Evolutionary conservation across 345 rosid species (phyloP).

Genomic region (Citrus unshiu): DNA sequence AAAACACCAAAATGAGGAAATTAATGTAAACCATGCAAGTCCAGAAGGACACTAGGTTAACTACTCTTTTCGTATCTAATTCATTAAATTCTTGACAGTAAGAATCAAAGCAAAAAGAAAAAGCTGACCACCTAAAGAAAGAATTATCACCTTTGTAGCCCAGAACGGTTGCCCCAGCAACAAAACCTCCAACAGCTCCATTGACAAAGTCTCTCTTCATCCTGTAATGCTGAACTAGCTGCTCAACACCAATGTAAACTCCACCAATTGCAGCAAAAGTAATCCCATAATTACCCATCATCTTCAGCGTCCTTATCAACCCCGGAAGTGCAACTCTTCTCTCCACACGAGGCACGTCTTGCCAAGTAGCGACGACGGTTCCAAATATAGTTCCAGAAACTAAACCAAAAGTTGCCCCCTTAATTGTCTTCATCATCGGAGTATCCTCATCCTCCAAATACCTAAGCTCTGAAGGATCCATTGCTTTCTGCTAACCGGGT

Average conservation of each 20-base stretch:
- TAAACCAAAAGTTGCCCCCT: conserved; percentile 80
- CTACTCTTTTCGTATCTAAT: neutral
- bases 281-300: conserved; percentile 92
- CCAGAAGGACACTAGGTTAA: neutral
- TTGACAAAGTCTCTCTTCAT: conserved; percentile 80
- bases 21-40: neutral
- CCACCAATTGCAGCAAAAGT: conserved; percentile 99
- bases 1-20: neutral
- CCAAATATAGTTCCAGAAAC: conserved; percentile 88
- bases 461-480: conserved; percentile 85
- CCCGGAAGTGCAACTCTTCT: conserved; percentile 93
- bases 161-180: conserved; percentile 81
- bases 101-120: neutral
- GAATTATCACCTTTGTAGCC: conserved; percentile 73
- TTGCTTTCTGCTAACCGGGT: conserved; percentile 27
- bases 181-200: conserved; percentile 97
- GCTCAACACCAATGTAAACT: conserved; percentile 96
- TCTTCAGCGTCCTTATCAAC: conserved; percentile 73
- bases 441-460: conserved; percentile 81
- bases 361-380: conserved; percentile 84
- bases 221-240: conserved; percentile 68
- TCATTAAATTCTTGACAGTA: neutral
- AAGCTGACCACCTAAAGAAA: neutral
- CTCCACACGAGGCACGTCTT: conserved; percentile 97
- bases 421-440: conserved; percentile 70